Conservation (phyloP, 1,284 basidiomycete species). For the Sanguinoderma infundibulare region DNA sequence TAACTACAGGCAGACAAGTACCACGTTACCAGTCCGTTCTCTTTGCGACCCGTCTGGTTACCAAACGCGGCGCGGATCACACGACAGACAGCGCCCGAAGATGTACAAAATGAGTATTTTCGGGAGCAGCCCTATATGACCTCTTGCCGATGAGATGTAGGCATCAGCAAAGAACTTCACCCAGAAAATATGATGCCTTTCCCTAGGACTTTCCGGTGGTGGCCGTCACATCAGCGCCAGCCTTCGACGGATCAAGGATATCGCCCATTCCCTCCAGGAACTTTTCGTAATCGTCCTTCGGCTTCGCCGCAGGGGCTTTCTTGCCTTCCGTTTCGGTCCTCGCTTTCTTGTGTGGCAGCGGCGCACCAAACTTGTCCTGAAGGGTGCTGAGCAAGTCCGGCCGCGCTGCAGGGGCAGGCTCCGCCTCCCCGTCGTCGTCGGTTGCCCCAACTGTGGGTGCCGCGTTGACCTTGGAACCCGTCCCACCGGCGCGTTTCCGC, state of each 20-base stretch:
- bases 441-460: slow-evolving; percentile 54
- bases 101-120: no score
- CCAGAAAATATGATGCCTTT: no score
- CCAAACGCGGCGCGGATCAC: no score
- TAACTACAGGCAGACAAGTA: no score
- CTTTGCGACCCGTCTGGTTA: no score
- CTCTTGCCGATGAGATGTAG: no score
- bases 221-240: not conserved
- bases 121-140: no score
- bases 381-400: slow-evolving; percentile 71
- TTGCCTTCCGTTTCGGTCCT: slow-evolving; percentile 31
- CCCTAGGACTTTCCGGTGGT: no score
- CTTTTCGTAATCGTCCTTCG: slow-evolving; percentile 74
- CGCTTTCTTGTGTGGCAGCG: slow-evolving; percentile 33
- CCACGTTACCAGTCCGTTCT: no score
- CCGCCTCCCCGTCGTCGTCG: slow-evolving; percentile 37
- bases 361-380: slow-evolving; percentile 53
- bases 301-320: slow-evolving; percentile 34
- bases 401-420: slow-evolving; percentile 40
- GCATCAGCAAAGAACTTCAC: no score
- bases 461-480: slow-evolving; percentile 57
- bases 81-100: no score
- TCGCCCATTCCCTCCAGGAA: slow-evolving; percentile 79
- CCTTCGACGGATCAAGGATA: slow-evolving; percentile 37
- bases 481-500: slow-evolving; percentile 55